Evolutionary conservation across 805 yeast genomes (phyloP).

Genomic region (Ogataea allantospora): DNA sequence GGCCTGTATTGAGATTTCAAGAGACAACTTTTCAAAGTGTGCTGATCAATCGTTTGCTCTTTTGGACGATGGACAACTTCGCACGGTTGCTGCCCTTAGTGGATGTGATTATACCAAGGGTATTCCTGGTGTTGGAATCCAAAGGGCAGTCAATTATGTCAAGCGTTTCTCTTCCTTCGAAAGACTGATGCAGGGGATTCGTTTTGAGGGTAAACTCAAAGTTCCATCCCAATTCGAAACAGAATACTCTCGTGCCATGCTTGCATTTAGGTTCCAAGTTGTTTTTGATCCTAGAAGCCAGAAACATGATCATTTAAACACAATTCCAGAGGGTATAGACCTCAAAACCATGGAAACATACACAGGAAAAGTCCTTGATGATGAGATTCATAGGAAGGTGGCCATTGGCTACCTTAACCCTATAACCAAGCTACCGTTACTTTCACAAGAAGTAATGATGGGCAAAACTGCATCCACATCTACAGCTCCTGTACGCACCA

Average conservation of each 20-base stretch:
- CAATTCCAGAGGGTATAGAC: conserved; percentile 42
- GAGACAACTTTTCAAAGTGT: conserved; percentile 47
- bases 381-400: conserved; percentile 49
- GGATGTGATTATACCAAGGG: conserved; percentile 98
- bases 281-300: conserved; percentile 68
- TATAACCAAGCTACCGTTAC: conserved; percentile 44
- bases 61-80: conserved; percentile 55
- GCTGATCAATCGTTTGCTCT: conserved; percentile 41
- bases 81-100: conserved; percentile 80
- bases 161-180: conserved; percentile 50
- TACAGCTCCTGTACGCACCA: background rate
- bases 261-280: conserved; percentile 81
- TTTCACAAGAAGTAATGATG: conserved; percentile 43
- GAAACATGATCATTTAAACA: conserved; percentile 56
- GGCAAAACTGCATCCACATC: no score
- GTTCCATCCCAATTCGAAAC: conserved; percentile 58
- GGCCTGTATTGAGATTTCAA: conserved; percentile 65
- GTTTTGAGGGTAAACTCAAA: conserved; percentile 55
- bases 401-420: conserved; percentile 74
- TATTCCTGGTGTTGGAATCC: conserved; percentile 73
- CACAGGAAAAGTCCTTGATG: conserved; percentile 45
- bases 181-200: conserved; percentile 52
- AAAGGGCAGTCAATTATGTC: conserved; percentile 66
- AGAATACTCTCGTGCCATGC: conserved; percentile 64
- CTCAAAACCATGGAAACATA: conserved; percentile 33